A percentile compares a stretch with the other conserved stretches of the same genome.
Conservation (phyloP, 805 yeast species). For the Metschnikowia koreensis region DNA sequence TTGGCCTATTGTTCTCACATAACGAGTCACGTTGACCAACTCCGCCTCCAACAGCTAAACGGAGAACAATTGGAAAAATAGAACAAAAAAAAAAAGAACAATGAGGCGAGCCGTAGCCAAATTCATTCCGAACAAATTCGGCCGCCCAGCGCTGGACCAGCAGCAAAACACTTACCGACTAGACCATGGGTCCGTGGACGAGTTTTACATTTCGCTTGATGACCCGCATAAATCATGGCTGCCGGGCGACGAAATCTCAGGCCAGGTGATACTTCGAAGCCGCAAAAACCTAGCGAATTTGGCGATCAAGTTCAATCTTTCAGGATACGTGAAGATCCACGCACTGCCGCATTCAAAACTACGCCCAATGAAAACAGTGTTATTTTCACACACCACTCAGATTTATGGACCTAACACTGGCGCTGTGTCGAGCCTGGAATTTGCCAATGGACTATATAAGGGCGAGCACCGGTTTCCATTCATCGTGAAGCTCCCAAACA, state of each 20-base stretch:
- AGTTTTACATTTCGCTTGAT: slow-evolving; percentile 67
- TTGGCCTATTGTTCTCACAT: slow-evolving; percentile 1
- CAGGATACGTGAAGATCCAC: slow-evolving; percentile 57
- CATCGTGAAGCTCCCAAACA: slow-evolving; percentile 73
- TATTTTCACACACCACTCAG: slow-evolving; percentile 59
- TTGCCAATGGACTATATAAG: slow-evolving; percentile 53
- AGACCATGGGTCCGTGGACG: slow-evolving; percentile 48
- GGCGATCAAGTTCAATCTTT: slow-evolving; percentile 50
- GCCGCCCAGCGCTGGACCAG: slow-evolving; percentile 12
- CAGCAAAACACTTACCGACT: slow-evolving; percentile 22
- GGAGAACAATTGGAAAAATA: background rate
- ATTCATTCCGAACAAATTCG: slow-evolving; percentile 30
- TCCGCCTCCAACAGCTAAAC: slow-evolving; percentile 1
- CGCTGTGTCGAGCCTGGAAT: slow-evolving; percentile 17
- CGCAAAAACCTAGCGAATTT: slow-evolving; percentile 56
- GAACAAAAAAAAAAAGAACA: slow-evolving; percentile 1
- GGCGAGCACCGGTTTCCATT: slow-evolving; percentile 92
- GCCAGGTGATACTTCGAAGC: slow-evolving; percentile 57
- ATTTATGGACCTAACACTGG: slow-evolving; percentile 48
- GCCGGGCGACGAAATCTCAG: slow-evolving; percentile 78
- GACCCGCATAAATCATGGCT: slow-evolving; percentile 73
- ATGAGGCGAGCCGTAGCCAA: slow-evolving; percentile 56
- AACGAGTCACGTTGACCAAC: slow-evolving; percentile 6
- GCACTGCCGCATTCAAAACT: slow-evolving; percentile 52
- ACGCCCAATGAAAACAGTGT: slow-evolving; percentile 47